Evolutionary conservation across 306 rosid genomes (phyloP).

Genomic region (Spatholobus suberectus): DNA sequence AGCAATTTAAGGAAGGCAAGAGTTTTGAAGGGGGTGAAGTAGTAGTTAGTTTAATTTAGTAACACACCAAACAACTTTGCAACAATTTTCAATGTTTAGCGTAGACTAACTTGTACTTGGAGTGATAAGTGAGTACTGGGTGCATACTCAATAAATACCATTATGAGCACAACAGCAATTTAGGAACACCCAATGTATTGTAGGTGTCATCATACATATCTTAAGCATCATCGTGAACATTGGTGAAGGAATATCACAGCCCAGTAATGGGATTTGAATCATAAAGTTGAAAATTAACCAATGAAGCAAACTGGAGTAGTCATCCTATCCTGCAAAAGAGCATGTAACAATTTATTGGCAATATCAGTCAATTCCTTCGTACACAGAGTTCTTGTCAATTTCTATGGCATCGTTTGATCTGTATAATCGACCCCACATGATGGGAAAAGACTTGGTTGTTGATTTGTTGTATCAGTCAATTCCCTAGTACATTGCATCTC

Average conservation of each 20-base stretch:
- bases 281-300: not conserved
- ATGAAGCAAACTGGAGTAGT: slow-evolving; percentile 6
- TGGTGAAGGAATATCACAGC: not conserved
- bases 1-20: not conserved
- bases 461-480: too few relatives aligned
- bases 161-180: too few relatives aligned
- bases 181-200: too few relatives aligned
- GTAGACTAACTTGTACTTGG: too few relatives aligned
- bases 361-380: not conserved
- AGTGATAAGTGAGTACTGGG: too few relatives aligned
- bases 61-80: not conserved
- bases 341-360: not conserved
- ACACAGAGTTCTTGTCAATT: not conserved
- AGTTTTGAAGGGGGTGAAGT: not conserved
- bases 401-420: not conserved
- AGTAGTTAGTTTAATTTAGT: not conserved
- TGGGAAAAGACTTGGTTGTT: too few relatives aligned
- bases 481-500: too few relatives aligned
- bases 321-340: not conserved
- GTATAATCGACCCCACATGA: too few relatives aligned
- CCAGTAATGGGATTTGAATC: not conserved
- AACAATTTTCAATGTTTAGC: not conserved
- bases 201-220: not conserved
- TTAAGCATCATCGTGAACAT: not conserved
- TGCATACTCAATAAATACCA: too few relatives aligned